These are phyloP conservation scores for Rhizopogon vesiculosus DNA, from an alignment of 768 basidiomycete species.

Conservation along the genomic window DNA sequence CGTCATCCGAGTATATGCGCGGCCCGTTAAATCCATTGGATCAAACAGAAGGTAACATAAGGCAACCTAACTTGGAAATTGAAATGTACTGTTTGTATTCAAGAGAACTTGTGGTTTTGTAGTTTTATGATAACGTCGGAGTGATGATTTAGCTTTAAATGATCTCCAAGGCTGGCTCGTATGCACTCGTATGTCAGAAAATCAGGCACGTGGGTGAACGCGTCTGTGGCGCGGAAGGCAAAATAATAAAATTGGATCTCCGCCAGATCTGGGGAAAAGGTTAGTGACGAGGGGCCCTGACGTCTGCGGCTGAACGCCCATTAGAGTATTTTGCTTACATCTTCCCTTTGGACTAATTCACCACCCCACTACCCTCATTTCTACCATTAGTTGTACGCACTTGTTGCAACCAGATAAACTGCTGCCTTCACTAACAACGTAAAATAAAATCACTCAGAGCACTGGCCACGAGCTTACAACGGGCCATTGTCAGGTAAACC, in stretches of 20 bases:
- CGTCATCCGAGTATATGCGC: too few relatives aligned
- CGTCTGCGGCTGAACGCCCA: neutral
- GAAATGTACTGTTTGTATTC: too few relatives aligned
- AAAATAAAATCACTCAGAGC: neutral
- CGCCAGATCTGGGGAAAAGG: conserved; percentile 6
- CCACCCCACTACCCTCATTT: neutral
- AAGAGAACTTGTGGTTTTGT: too few relatives aligned
- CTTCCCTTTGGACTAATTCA: neutral
- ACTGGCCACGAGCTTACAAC: too few relatives aligned
- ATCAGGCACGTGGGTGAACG: neutral
- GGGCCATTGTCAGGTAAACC: neutral
- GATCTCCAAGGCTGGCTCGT: too few relatives aligned
- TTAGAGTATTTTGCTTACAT: neutral
- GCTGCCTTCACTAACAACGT: neutral
- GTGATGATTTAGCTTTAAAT: too few relatives aligned
- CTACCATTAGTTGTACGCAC: neutral
- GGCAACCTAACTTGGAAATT: too few relatives aligned
- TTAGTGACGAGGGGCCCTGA: conserved; percentile 2
- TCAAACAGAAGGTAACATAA: too few relatives aligned
- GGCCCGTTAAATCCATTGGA: too few relatives aligned
- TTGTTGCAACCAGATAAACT: neutral
- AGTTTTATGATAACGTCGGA: too few relatives aligned
- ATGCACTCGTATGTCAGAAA: neutral
- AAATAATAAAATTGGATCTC: conserved; percentile 7
- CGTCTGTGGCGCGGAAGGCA: conserved; percentile 2